Conservation (phyloP, 768 basidiomycete species). For the Clitopilus passeckerianus region DNA sequence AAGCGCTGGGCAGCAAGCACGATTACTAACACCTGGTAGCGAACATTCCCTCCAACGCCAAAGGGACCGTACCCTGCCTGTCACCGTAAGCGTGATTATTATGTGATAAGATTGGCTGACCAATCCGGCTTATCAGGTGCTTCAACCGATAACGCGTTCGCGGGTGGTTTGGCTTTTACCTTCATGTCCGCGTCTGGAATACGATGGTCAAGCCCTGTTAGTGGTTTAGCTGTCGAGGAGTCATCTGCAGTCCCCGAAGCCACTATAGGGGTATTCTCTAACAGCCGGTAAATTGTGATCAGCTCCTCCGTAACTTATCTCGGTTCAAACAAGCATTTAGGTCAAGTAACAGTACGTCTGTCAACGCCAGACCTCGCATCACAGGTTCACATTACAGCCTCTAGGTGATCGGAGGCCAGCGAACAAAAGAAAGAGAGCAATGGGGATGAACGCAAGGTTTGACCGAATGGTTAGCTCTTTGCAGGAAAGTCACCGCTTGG, state of each 20-base stretch:
- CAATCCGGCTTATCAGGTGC: background rate
- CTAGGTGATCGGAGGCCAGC: background rate
- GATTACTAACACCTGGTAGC: background rate
- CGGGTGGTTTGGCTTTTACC: background rate
- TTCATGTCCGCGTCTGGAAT: background rate
- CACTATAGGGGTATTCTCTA: constrained; percentile 11
- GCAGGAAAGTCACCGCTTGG: constrained; percentile 29
- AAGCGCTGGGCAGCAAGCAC: background rate
- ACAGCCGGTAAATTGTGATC: constrained; percentile 10
- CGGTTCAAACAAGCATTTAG: constrained; percentile 4
- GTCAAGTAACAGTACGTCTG: constrained; percentile 7
- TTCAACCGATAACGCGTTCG: background rate
- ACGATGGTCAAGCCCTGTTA: constrained; percentile 5
- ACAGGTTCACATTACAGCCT: background rate
- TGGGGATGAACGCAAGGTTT: constrained; percentile 52
- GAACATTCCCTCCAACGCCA: background rate
- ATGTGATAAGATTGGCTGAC: background rate
- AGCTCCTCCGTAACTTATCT: background rate
- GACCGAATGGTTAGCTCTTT: constrained; percentile 66
- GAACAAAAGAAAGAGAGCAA: constrained; percentile 46
- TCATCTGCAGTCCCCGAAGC: constrained; percentile 6
- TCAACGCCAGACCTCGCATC: background rate
- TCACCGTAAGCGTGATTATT: background rate
- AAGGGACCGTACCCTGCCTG: background rate
- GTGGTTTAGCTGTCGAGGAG: constrained; percentile 11